phyloP scores from a whole-genome alignment of 2,329 filamentous ascomycete species.

The Alternaria sp. region DNA sequence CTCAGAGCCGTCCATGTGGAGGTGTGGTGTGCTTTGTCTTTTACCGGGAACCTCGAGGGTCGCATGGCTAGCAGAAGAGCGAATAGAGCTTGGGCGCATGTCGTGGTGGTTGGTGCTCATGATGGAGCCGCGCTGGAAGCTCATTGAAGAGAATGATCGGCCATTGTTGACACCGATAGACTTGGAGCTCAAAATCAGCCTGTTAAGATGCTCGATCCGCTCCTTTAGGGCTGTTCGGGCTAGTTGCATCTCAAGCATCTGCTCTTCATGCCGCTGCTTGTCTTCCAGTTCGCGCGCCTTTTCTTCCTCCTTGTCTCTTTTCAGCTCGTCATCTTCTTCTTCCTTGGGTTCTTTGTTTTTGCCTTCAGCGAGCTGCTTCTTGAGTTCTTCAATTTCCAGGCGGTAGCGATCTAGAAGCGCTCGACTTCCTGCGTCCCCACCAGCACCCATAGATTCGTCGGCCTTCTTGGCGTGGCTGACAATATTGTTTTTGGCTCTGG shows the following conservation, averaged over 20 bases:
- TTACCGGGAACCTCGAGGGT: slow-evolving; percentile 53
- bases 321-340: slow-evolving; percentile 59
- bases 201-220: slow-evolving; percentile 95
- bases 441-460: slow-evolving; percentile 82
- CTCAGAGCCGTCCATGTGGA: slow-evolving; percentile 46
- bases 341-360: slow-evolving; percentile 68
- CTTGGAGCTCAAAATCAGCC: slow-evolving; percentile 93
- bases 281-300: slow-evolving; percentile 73
- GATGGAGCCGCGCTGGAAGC: slow-evolving; percentile 49
- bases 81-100: slow-evolving; percentile 59
- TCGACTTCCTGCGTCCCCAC: slow-evolving; percentile 81
- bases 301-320: slow-evolving; percentile 75
- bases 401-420: slow-evolving; percentile 92
- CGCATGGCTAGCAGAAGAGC: slow-evolving; percentile 50
- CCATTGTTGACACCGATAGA: slow-evolving; percentile 85
- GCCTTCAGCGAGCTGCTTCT: slow-evolving; percentile 78
- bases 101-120: slow-evolving; percentile 52
- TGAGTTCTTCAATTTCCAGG: slow-evolving; percentile 87
- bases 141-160: slow-evolving; percentile 53
- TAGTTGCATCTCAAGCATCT: slow-evolving; percentile 98
- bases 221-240: slow-evolving; percentile 95
- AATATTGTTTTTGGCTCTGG: slow-evolving; percentile 96
- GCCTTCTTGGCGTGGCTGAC: slow-evolving; percentile 96
- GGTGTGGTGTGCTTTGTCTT: slow-evolving; percentile 32
- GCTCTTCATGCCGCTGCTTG: slow-evolving; percentile 88